Evolutionary conservation across 2,329 filamentous ascomycete species (phyloP).

Genomic region (Sporothrix brasiliensis): DNA sequence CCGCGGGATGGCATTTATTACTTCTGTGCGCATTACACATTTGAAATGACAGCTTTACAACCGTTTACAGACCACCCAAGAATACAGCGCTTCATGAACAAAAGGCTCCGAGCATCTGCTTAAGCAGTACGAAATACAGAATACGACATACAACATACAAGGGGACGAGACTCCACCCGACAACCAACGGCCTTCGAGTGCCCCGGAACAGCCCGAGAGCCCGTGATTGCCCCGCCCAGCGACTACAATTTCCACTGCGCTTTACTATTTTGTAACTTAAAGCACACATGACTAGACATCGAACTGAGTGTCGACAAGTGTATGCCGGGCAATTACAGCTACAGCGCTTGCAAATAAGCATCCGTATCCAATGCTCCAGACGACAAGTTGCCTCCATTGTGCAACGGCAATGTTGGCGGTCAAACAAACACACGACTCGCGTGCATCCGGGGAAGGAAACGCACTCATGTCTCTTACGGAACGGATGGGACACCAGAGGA

Average conservation of each 20-base stretch:
- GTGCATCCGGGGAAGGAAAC: conserved; percentile 14
- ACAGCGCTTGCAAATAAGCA: neutral
- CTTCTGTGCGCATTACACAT: neutral
- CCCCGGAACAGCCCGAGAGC: conserved; percentile 30
- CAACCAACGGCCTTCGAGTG: conserved; percentile 18
- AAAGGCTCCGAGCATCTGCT: neutral
- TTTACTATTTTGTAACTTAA: no score
- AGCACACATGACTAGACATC: no score
- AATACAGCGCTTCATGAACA: neutral
- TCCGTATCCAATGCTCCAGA: neutral
- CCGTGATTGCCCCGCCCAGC: conserved; percentile 21
- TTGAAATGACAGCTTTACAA: neutral
- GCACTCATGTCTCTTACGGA: neutral
- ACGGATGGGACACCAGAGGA: neutral
- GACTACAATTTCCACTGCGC: neutral
- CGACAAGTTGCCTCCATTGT: conserved; percentile 7
- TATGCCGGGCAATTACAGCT: no score
- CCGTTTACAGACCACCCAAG: neutral
- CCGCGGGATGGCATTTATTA: neutral
- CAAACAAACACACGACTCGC: neutral
- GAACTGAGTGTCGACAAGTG: no score
- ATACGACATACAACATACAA: no score
- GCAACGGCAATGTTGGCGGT: neutral
- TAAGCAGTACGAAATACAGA: no score
- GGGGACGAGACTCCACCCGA: conserved; percentile 20